phyloP scores from a whole-genome alignment of 352 stramenopile genomes.

The Globisporangium abappressorium region DNA sequence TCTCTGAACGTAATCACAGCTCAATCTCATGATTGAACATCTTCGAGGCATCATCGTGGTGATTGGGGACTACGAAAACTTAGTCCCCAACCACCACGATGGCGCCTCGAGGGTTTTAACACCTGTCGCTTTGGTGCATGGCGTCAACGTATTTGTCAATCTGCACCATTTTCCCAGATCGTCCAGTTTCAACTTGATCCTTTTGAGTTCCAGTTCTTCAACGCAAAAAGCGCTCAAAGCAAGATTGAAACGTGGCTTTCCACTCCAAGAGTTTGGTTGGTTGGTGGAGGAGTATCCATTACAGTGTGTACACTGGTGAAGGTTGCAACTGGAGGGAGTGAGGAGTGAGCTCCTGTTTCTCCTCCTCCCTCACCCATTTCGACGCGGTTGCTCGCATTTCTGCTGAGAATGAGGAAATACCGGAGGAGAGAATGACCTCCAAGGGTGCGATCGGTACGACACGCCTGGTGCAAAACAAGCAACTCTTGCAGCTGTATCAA shows the following conservation, averaged over 20 bases:
- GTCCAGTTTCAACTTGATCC: not conserved
- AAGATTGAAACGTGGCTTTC: not conserved
- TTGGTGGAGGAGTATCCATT: not conserved
- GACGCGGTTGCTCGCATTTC: not conserved
- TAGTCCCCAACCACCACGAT: too few species aligned
- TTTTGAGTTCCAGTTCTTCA: too few species aligned
- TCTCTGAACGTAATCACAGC: too few species aligned
- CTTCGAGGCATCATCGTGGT: too few species aligned
- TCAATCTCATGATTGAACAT: too few species aligned
- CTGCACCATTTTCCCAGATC: not conserved
- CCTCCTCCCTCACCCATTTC: slow-evolving; percentile 1
- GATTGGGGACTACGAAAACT: too few species aligned
- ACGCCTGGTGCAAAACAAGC: not conserved
- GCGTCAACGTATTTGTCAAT: not conserved
- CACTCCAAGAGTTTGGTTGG: not conserved
- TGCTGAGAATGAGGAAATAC: not conserved
- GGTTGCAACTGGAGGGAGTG: not conserved
- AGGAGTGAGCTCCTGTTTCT: not conserved
- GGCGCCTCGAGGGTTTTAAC: too few species aligned
- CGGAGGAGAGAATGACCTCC: not conserved
- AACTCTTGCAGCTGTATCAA: not conserved
- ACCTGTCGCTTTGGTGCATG: not conserved
- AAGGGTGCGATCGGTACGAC: not conserved
- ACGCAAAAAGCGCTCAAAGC: too few species aligned
- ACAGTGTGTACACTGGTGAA: not conserved